These are phyloP conservation scores for Coprinopsis strossmayeri DNA, from an alignment of 768 basidiomycete genomes.

Conservation along the genomic window DNA sequence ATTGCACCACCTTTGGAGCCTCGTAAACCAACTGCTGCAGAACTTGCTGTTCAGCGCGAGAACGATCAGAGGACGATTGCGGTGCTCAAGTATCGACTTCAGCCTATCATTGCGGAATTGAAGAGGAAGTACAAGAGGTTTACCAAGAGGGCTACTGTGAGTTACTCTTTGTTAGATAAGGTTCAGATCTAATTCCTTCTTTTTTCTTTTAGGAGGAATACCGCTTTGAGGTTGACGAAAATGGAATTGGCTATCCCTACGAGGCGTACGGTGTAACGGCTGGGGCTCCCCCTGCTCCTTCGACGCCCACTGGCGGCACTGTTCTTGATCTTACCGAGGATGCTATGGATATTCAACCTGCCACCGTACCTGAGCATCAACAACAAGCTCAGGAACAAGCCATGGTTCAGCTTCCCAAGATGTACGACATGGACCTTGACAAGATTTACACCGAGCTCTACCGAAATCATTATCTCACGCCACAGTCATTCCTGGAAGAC, in stretches of 20 bases:
- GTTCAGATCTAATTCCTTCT: neutral
- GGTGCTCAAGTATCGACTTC: constrained; percentile 84
- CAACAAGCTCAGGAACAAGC: constrained; percentile 18
- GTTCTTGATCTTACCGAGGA: constrained; percentile 37
- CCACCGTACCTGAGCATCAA: constrained; percentile 13
- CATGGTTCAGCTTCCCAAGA: constrained; percentile 26
- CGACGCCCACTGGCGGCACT: constrained; percentile 36
- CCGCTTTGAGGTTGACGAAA: constrained; percentile 35
- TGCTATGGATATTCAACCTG: constrained; percentile 25
- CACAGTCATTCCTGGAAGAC: constrained; percentile 81
- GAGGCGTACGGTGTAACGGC: constrained; percentile 20
- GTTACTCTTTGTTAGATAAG: constrained; percentile 19
- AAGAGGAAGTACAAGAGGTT: constrained; percentile 92
- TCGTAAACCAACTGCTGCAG: constrained; percentile 70
- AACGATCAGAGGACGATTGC: constrained; percentile 75
- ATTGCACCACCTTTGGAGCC: constrained; percentile 90
- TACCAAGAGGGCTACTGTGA: constrained; percentile 69
- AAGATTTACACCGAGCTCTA: constrained; percentile 83
- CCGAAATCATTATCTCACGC: constrained; percentile 80
- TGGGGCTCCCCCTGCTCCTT: constrained; percentile 12
- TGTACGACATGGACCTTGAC: constrained; percentile 90
- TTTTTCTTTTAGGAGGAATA: constrained; percentile 62
- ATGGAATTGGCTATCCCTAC: constrained; percentile 7
- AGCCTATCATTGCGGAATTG: constrained; percentile 80
- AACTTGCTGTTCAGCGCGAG: constrained; percentile 77